Percentiles rank a stretch among this genome's conserved stretches.
These are phyloP conservation scores for Colletotrichum simmondsii DNA, from an alignment of 2,329 filamentous ascomycete genomes.

Conservation along the genomic window DNA sequence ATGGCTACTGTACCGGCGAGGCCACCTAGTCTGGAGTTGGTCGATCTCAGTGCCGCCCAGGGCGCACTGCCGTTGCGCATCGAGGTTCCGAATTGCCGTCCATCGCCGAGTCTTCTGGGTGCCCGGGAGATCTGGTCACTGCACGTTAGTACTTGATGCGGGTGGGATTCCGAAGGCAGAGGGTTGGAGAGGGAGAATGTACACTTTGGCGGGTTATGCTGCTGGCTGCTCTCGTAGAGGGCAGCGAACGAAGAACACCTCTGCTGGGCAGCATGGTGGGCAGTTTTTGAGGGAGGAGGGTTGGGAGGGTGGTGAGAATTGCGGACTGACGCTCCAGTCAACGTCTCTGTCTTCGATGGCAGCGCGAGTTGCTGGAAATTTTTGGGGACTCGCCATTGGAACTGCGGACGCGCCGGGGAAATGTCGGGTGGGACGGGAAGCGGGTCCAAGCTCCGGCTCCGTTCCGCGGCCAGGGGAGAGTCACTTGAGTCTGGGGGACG, in stretches of 20 bases:
- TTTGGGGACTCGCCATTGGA: constrained; percentile 36
- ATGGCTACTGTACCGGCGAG: constrained; percentile 42
- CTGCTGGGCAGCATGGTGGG: constrained; percentile 57
- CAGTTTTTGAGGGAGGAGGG: constrained; percentile 23
- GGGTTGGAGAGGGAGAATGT: constrained; percentile 24
- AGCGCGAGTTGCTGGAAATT: constrained; percentile 39
- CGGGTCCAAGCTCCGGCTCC: constrained; percentile 29
- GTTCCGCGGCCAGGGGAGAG: not conserved
- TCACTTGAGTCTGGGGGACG: not conserved
- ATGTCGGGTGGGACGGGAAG: constrained; percentile 42
- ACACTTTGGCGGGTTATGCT: constrained; percentile 43
- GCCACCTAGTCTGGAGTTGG: constrained; percentile 3
- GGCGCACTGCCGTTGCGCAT: constrained; percentile 19
- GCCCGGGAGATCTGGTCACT: constrained; percentile 36
- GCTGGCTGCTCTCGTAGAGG: constrained; percentile 44
- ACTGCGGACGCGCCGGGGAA: constrained; percentile 45
- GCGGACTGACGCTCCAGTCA: constrained; percentile 10
- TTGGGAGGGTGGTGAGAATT: constrained; percentile 33
- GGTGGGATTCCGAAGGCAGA: not conserved
- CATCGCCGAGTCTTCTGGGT: constrained; percentile 44
- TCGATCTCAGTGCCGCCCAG: constrained; percentile 17
- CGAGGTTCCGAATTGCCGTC: constrained; percentile 48
- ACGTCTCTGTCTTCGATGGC: not conserved
- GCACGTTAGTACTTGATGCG: constrained; percentile 5
- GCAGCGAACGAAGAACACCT: constrained; percentile 53